Base-by-base conservation (phyloP, 106 monocot species). In the Dioscorea zingiberensis region DNA sequence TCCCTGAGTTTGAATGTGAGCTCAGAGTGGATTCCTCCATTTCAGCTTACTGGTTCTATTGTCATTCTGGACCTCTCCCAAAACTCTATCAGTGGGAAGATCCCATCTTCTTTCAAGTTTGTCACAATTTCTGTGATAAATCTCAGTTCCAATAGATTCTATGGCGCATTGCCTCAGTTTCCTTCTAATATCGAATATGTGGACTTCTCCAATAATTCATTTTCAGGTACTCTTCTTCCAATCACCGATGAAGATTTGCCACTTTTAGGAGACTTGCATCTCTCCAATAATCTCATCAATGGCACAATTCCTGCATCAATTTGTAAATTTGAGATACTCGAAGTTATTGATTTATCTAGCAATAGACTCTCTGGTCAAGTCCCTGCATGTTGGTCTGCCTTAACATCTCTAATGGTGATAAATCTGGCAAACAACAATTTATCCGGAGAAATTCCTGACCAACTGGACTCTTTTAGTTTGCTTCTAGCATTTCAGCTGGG, bases 21-120 rank as follows among this genome's bases (percentile, higher is more conserved):
- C 14, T 25, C 48, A 0, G 47, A 76, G n/a, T 79, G 84, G 79
- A 21, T 68, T 19, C 82, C 82, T 51, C 71, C 68, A 6, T 85
- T 85, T 66, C 68, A 69, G 25, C 56, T 82, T 1, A 60, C 75
- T 27, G 15, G 63, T 2, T 45, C 58, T 16, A 5, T 72, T 3
- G 2, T 24, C 22, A 2, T 0, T 21, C 38, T 80, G 16, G 44
- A 80, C 53, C 22, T 79, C 30, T 74, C 74, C 0, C 24, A 44
- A 3, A 82, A 82, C 19, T 21, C 60, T 15, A 54, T 82, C 12
- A 77, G 25, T 4, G 78, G 78, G 0, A 61, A 6, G 0, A 21
- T 82, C 13, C 70, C 73, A 25, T 4, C 3, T 2, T 59, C 26
- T 11, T 15, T 77, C 8, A 59, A 18, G 14, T 47, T 48, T 15